A percentile compares a stretch with the other conserved stretches of the same genome.
Conservation (phyloP, 805 yeast species). For the Candida ulmi region DNA sequence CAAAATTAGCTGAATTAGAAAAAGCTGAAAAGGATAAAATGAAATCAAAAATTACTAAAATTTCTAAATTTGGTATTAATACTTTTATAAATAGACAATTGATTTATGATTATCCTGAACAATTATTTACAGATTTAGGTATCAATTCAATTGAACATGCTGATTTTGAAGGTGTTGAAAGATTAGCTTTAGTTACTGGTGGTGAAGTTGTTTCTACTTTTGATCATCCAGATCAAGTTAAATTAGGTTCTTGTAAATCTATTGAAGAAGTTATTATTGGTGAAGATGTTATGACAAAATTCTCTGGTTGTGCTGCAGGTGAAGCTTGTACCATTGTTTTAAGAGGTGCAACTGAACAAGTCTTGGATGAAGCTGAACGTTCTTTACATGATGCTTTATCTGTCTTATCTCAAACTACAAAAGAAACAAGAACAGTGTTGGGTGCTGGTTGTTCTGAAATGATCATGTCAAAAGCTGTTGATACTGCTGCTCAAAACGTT, state of each 20-base stretch:
- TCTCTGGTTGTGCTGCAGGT: conserved; percentile 93
- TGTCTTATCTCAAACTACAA: conserved; percentile 91
- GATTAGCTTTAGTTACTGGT: conserved; percentile 93
- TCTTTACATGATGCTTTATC: conserved; percentile 95
- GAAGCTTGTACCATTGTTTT: conserved; percentile 94
- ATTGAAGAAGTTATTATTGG: conserved; percentile 94
- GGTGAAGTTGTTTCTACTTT: conserved; percentile 98
- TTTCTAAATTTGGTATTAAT: conserved; percentile 79
- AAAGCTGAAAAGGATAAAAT: conserved; percentile 92
- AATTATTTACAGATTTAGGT: conserved; percentile 78
- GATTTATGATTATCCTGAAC: conserved; percentile 98
- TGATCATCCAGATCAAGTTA: conserved; percentile 83
- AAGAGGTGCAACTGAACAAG: conserved; percentile 97
- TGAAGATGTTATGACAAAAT: conserved; percentile 83
- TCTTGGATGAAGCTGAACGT: conserved; percentile 94
- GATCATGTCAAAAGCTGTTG: conserved; percentile 98
- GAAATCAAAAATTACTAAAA: conserved; percentile 84
- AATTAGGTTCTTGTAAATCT: conserved; percentile 79
- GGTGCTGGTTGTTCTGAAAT: conserved; percentile 88
- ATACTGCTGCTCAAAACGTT: conserved; percentile 90
- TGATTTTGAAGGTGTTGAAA: conserved; percentile 96
- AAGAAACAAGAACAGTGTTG: conserved; percentile 78
- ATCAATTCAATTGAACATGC: conserved; percentile 96
- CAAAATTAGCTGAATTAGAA: conserved; percentile 88
- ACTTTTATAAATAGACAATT: conserved; percentile 94